Evolutionary conservation across 1,139 yeast species (phyloP).

Genomic region (Yamadazyma diddensiae): DNA sequence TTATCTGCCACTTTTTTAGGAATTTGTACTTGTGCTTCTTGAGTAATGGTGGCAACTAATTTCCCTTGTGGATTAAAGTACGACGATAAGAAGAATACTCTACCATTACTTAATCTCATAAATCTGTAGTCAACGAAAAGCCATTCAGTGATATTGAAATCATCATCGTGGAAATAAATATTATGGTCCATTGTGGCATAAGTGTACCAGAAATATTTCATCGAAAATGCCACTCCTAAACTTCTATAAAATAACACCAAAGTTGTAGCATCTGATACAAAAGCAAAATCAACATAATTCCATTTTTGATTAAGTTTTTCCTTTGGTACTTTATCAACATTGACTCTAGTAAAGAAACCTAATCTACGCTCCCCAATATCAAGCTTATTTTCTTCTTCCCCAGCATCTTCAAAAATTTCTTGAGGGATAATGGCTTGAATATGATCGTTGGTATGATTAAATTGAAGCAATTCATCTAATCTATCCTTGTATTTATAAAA

Average conservation of each 20-base stretch:
- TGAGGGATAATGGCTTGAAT: conserved; percentile 30
- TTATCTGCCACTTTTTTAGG: conserved; percentile 24
- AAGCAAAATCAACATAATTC: conserved; percentile 21
- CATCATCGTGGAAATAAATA: conserved; percentile 30
- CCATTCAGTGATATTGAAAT: conserved; percentile 35
- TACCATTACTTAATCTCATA: conserved; percentile 33
- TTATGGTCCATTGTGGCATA: conserved; percentile 43
- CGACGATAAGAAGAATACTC: conserved; percentile 31
- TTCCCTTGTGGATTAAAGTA: conserved; percentile 31
- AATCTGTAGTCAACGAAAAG: conserved; percentile 37
- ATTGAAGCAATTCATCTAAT: conserved; percentile 24
- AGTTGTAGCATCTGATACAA: conserved; percentile 34
- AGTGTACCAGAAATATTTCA: conserved; percentile 23
- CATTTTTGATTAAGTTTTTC: conserved; percentile 16
- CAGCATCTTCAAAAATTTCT: conserved; percentile 23
- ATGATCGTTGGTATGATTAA: conserved; percentile 32
- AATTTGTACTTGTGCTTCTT: conserved; percentile 35
- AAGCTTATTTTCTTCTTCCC: conserved; percentile 18
- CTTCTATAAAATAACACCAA: conserved; percentile 28
- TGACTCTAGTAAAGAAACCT: conserved; percentile 34
- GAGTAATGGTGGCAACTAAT: conserved; percentile 23
- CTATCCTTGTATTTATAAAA: conserved; percentile 32
- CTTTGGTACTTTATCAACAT: conserved; percentile 28
- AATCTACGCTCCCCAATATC: conserved; percentile 28
- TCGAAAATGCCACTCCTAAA: conserved; percentile 26